Evolutionary conservation across 2,329 filamentous ascomycete species (phyloP), one percentile per base, ranked within the genome.

Genomic region (Zasmidium cellare): DNA sequence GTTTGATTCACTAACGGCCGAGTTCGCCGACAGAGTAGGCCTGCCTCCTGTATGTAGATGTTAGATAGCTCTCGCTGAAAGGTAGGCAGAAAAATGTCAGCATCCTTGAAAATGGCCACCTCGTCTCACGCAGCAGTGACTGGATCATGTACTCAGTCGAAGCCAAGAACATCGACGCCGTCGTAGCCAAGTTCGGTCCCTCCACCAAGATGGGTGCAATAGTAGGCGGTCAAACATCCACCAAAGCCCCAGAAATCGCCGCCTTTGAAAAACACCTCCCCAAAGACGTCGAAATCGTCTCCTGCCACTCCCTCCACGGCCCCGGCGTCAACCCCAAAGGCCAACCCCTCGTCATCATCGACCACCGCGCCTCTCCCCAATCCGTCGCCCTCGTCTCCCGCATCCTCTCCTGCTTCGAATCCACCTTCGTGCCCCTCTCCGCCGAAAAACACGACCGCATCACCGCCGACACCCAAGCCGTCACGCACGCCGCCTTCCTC

Each of bases 71-170:
- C 71, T 71, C 66, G 71, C 77, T 79, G 77, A 80, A 76, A 69
- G 67, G 68, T 72, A 67, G 73, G 79, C 86, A 92, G 93, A 87
- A 84, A 61, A 81, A 78, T 69, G 80, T 99, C 81, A 87, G 90
- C 76, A 94, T 99, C 70, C 87, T 93, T 74, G 87, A 86, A 75
- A 96, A 96, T 84, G 96, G 96, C 69, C 92, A 97, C 79, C 84
- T 93, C 75, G 94, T 99, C 69, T 97, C 94, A 68, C 87, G 94
- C 78, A 87, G 88, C 76, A 97, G 92, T 87, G 93, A 97, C 82
- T 97, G 92, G 76, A 96, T 97, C 78, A 92, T 99, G 74, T 99
- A 99, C 83, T 96, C 90, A 77, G 94, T 99, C 76, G 93, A 97
- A 77, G 94, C 94, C 61, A 91, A 92, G 69, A 85, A 88, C 65